Evolutionary conservation across 176 grass and related monocot genomes (phyloP).

Genomic region (Carex myosuroides): DNA sequence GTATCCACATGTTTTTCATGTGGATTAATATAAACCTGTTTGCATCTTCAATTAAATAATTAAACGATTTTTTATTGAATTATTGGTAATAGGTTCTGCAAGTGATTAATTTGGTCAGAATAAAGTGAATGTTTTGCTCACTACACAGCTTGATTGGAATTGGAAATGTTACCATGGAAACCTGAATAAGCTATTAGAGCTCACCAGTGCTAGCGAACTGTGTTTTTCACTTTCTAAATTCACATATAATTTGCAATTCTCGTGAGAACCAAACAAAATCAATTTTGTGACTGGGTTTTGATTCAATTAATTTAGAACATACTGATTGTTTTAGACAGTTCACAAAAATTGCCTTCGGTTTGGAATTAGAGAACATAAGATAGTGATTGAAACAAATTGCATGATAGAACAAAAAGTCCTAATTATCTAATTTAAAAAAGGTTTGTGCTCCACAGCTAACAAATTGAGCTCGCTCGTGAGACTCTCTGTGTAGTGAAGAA

Average conservation of each 20-base stretch:
- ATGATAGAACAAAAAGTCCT: not conserved
- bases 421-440: not conserved
- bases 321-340: not conserved
- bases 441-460: too few species aligned
- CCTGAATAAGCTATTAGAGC: too few species aligned
- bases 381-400: not conserved
- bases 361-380: not conserved
- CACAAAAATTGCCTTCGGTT: not conserved
- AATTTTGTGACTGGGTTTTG: too few species aligned
- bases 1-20: not conserved
- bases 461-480: too few species aligned
- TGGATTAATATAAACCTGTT: not conserved
- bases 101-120: not conserved
- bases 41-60: too few species aligned
- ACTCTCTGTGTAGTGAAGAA: too few species aligned
- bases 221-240: too few species aligned
- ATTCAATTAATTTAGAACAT: too few species aligned
- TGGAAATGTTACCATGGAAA: not conserved
- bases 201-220: too few species aligned
- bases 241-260: too few species aligned
- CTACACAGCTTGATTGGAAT: not conserved
- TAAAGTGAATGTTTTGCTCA: not conserved
- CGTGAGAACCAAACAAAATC: too few species aligned
- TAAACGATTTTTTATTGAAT: not conserved
- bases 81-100: not conserved